phyloP scores from a whole-genome alignment of 768 basidiomycete genomes.

The Termitomyces sp. region DNA sequence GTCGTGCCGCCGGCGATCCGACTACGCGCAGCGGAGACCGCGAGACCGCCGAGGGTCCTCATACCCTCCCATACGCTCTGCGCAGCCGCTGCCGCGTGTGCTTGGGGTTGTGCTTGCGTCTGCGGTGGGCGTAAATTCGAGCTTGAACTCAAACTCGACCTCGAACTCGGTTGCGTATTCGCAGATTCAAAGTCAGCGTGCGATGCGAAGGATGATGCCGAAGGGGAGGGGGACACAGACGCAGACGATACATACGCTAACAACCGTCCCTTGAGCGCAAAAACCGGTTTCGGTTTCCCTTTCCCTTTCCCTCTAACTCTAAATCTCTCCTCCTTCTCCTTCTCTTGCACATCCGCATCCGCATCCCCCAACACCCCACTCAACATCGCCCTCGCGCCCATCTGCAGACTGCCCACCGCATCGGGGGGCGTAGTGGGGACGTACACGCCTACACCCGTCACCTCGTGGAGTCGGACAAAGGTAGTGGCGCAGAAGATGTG shows the following conservation, averaged over 20 bases:
- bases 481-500: conserved; percentile 55
- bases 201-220: background rate
- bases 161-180: too few species aligned
- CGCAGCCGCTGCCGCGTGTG: conserved; percentile 33
- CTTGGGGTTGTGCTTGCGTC: background rate
- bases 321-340: background rate
- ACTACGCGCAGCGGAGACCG: conserved; percentile 46
- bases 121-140: too few species aligned
- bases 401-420: too few species aligned
- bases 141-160: too few species aligned
- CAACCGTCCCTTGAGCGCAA: too few species aligned
- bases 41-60: conserved; percentile 60
- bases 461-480: conserved; percentile 46
- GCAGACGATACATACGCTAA: conserved; percentile 51
- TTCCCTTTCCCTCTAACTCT: too few species aligned
- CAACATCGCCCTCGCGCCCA: conserved; percentile 6
- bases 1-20: conserved; percentile 22
- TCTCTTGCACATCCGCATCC: background rate
- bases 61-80: conserved; percentile 62
- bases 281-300: too few species aligned
- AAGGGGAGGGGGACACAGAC: conserved; percentile 1
- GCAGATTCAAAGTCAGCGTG: too few species aligned
- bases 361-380: conserved; percentile 9
- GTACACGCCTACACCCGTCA: conserved; percentile 45
- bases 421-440: too few species aligned